Conservation (phyloP, 2,329 filamentous ascomycete genomes). For the Monascus ruber region DNA sequence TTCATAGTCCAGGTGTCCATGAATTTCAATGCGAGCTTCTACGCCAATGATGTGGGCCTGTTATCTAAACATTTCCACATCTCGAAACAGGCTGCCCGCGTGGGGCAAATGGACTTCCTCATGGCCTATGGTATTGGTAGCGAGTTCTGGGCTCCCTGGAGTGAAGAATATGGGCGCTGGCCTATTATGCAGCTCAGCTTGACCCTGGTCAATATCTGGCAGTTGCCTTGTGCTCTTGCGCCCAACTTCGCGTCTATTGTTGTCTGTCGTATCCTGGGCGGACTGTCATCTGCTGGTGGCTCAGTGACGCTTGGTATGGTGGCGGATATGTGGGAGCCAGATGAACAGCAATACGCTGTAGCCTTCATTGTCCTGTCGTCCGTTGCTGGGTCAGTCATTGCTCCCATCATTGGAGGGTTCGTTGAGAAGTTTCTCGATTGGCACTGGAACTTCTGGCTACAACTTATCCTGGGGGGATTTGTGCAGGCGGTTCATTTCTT, state of each 20-base stretch:
- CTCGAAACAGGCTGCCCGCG: conserved; percentile 53
- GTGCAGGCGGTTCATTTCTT: conserved; percentile 43
- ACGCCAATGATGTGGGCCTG: conserved; percentile 54
- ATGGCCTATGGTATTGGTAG: conserved; percentile 73
- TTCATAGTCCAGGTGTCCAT: conserved; percentile 62
- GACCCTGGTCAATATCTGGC: conserved; percentile 65
- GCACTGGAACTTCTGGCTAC: conserved; percentile 55
- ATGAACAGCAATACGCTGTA: conserved; percentile 48
- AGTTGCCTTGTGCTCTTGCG: conserved; percentile 58
- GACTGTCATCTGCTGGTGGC: conserved; percentile 52
- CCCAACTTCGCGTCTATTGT: conserved; percentile 59
- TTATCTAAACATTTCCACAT: conserved; percentile 56
- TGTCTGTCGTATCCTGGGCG: conserved; percentile 55
- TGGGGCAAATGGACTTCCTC: conserved; percentile 65
- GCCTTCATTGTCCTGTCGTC: conserved; percentile 50
- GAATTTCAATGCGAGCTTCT: conserved; percentile 67
- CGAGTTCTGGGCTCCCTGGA: conserved; percentile 80
- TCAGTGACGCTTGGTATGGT: conserved; percentile 55
- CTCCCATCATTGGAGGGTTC: conserved; percentile 43
- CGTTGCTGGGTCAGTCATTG: conserved; percentile 39
- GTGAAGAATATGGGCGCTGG: conserved; percentile 67
- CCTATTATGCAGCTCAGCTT: conserved; percentile 62
- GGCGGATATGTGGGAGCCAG: conserved; percentile 50
- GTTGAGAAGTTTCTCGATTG: conserved; percentile 38
- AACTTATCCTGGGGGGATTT: conserved; percentile 45